Evolutionary conservation across 352 stramenopile genomes (phyloP).

Genomic region (Globisporangium orthogonon): DNA sequence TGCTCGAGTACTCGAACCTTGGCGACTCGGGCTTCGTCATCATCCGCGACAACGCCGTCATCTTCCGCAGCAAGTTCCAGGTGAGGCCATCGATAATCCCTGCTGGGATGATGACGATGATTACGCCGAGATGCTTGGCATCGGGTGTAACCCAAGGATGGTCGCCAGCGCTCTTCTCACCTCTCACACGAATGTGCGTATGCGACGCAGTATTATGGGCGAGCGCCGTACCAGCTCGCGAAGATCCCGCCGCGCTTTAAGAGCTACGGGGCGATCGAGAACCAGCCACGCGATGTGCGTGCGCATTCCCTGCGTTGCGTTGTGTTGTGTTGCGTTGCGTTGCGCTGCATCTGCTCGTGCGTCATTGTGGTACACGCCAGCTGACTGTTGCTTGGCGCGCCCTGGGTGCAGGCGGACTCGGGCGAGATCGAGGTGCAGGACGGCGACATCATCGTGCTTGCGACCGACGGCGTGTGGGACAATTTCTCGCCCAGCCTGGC

Average conservation of each 20-base stretch:
- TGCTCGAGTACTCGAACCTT: conserved; percentile 79
- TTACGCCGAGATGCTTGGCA: too few species aligned
- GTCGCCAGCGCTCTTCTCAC: too few species aligned
- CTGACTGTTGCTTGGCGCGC: background rate
- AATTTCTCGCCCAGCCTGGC: conserved; percentile 63
- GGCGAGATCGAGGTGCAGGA: conserved; percentile 65
- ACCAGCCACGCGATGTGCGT: conserved; percentile 61
- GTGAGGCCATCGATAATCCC: conserved; percentile 5
- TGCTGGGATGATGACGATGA: background rate
- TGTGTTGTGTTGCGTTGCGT: background rate
- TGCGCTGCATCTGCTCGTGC: too few species aligned
- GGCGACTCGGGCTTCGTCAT: conserved; percentile 72
- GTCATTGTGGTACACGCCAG: too few species aligned
- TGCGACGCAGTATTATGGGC: conserved; percentile 47
- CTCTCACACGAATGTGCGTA: background rate
- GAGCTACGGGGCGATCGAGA: conserved; percentile 73
- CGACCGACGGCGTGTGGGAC: conserved; percentile 81
- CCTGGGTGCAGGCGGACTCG: conserved; percentile 44
- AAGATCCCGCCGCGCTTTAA: conserved; percentile 74
- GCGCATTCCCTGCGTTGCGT: background rate
- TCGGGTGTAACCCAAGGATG: too few species aligned
- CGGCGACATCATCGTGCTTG: conserved; percentile 70
- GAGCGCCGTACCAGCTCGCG: conserved; percentile 68
- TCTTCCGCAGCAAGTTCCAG: conserved; percentile 77
- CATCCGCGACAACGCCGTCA: conserved; percentile 50